Conservation (phyloP, 208 protist genomes). For the Trypanosoma grayi region DNA sequence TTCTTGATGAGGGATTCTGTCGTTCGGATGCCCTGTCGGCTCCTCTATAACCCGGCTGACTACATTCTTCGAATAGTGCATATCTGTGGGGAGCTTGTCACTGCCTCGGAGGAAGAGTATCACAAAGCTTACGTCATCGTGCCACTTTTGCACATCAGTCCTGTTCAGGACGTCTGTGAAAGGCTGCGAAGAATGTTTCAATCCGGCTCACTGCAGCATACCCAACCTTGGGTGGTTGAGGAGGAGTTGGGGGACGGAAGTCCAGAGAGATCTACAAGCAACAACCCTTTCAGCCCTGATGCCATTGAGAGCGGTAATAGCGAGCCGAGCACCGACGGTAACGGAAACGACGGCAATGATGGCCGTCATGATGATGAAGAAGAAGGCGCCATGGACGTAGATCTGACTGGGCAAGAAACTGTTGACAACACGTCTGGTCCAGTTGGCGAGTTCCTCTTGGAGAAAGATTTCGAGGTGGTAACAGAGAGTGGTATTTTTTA, state of each 20-base stretch:
- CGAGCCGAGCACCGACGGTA: not conserved
- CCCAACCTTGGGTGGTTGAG: not conserved
- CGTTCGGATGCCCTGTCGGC: constrained; percentile 14
- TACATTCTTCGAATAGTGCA: constrained; percentile 63
- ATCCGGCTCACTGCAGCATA: constrained; percentile 10
- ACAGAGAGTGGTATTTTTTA: constrained; percentile 49
- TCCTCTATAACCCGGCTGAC: constrained; percentile 72
- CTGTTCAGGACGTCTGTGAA: constrained; percentile 49
- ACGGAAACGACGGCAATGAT: constrained; percentile 1
- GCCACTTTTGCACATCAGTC: constrained; percentile 70
- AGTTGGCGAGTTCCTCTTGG: constrained; percentile 48
- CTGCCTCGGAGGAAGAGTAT: constrained; percentile 23
- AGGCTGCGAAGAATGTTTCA: constrained; percentile 31
- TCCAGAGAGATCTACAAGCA: not conserved
- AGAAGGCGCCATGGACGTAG: constrained; percentile 10
- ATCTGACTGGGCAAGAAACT: constrained; percentile 63
- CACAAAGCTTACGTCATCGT: constrained; percentile 20
- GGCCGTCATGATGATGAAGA: not conserved
- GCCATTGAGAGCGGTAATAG: not conserved
- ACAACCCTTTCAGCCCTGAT: not conserved
- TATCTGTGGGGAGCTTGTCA: constrained; percentile 34
- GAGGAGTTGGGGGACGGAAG: not conserved
- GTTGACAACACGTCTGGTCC: constrained; percentile 46
- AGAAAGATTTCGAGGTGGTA: constrained; percentile 65
- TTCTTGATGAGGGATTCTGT: constrained; percentile 14